Percentiles rank a stretch among this genome's conserved stretches.
Evolutionary conservation across 208 protist genomes (phyloP).

Genomic region (Leptomonas seymouri): DNA sequence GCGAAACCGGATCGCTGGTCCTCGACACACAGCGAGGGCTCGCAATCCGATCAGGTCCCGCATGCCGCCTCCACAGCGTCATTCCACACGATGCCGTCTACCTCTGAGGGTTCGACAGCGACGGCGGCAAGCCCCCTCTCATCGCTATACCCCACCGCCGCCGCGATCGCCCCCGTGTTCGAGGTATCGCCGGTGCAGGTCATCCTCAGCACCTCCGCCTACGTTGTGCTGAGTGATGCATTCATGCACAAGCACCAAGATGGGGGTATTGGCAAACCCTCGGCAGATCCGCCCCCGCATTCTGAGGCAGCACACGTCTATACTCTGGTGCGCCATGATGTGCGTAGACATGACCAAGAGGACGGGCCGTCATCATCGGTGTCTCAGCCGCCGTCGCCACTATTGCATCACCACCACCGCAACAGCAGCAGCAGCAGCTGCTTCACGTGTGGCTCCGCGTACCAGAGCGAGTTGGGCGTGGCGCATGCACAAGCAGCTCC

Average conservation of each 20-base stretch:
- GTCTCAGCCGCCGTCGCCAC: neutral
- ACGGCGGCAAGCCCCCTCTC: neutral
- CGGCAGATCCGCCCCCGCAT: neutral
- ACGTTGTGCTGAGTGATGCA: constrained; percentile 22
- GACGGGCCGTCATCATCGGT: neutral
- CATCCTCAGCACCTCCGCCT: constrained; percentile 31
- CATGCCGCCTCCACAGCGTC: constrained; percentile 22
- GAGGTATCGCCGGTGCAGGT: constrained; percentile 32
- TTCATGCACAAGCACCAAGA: constrained; percentile 5
- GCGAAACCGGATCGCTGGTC: neutral
- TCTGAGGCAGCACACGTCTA: neutral
- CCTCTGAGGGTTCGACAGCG: constrained; percentile 3
- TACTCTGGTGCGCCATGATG: neutral
- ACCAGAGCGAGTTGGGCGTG: neutral
- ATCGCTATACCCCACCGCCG: neutral
- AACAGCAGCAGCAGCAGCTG: neutral
- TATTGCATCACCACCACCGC: neutral
- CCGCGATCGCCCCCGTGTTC: constrained; percentile 16
- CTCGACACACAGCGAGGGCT: neutral
- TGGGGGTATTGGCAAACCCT: neutral
- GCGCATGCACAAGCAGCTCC: neutral
- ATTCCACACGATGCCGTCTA: constrained; percentile 30
- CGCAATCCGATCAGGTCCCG: constrained; percentile 2
- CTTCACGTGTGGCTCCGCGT: no score
- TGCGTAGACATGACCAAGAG: neutral